Evolutionary conservation across 768 basidiomycete genomes (phyloP), one percentile per base, ranked within the genome.

Genomic region (Russula ochroleuca): DNA sequence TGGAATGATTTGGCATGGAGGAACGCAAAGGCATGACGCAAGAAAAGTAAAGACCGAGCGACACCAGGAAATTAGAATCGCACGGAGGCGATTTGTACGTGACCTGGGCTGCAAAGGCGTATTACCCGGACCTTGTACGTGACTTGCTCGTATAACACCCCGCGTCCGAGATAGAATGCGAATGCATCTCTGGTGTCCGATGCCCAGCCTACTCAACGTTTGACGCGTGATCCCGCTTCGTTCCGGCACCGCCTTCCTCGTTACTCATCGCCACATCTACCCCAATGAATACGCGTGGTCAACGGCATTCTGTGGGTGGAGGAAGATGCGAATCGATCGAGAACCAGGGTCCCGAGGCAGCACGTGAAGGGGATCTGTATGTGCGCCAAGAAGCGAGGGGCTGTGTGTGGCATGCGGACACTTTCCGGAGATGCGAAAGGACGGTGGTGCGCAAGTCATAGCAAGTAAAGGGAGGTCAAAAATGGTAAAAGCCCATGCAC

Each of bases 171-270:
- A 38, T 25, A 7, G n/a, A 58, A 21, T 9, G 25, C 17, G 35
- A 53, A 43, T 23, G 62, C 47, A 53, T 50, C 52, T 59, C 62
- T 35, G 11, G 65, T 58, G 57, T 25, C 11, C 33, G 19, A 58
- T 25, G 57, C 49, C 52, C 19, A 41, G 40, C 41, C 63, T 23
- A 45, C 62, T 31, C 52, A 15, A 50, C 52, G 11, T 28, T 17
- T 15, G 58, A 35, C 53, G 38, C 53, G 17, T 21, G 58, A 64
- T 60, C 52, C 58, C 62, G 54, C 58, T 9, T 58, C 57, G 52
- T 66, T 63, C 62, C 63, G 65, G 65, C 57, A 51, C 62, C 40
- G 58, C 65, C 63, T 67, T 65, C 65, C 63, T 56, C 63, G 51
- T 65, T 1, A 23, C 63, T 38, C 52, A 25, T 56, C 48, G 48